phyloP scores from a whole-genome alignment of 148 eudicot genomes.

The Amaranthus cruentus region DNA sequence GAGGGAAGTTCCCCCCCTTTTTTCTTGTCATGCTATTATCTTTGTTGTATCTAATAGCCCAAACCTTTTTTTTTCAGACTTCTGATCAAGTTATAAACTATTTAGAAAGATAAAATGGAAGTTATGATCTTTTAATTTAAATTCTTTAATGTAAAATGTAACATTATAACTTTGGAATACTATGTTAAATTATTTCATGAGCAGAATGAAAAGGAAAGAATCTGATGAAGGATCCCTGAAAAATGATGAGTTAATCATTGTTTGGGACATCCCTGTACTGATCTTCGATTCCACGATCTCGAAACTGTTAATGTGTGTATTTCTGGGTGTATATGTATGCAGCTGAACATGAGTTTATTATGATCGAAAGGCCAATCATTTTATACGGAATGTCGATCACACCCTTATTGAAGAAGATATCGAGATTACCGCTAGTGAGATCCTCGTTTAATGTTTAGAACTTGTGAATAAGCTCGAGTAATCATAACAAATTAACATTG shows the following conservation, averaged over 20 bases:
- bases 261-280: conserved; percentile 5
- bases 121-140: conserved; percentile 25
- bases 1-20: conserved; percentile 4
- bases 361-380: background rate
- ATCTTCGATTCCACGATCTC: conserved; percentile 7
- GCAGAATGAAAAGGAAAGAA: conserved; percentile 22
- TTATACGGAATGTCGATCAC: background rate
- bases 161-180: conserved; percentile 22
- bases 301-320: conserved; percentile 12
- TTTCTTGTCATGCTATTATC: background rate
- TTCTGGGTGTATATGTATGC: conserved; percentile 1
- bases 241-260: conserved; percentile 9
- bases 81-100: conserved; percentile 18
- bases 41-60: conserved; percentile 28
- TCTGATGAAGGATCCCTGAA: conserved; percentile 12
- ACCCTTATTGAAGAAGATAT: background rate
- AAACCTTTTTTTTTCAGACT: conserved; percentile 19
- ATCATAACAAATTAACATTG: no score
- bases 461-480: no score
- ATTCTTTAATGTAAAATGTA: conserved; percentile 30
- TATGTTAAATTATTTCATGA: conserved; percentile 20
- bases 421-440: background rate
- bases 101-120: conserved; percentile 28
- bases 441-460: no score
- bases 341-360: background rate